Evolutionary conservation across 192 early-diverging fungal genomes (phyloP), one percentile per base, ranked within the genome.

Genomic region (Gigaspora rosea): DNA sequence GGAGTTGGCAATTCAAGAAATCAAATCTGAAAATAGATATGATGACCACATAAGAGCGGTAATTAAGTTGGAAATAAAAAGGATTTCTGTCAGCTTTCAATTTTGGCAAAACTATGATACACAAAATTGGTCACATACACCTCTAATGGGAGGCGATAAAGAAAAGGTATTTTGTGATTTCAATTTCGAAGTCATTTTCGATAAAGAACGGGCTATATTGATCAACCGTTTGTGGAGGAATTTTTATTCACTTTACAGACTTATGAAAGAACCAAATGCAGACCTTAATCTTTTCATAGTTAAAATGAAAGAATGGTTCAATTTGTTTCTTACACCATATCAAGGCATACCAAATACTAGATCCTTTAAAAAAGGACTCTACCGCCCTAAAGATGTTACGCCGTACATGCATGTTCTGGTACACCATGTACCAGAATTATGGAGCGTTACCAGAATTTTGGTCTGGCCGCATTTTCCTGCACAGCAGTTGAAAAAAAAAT

Each of bases 311-410:
- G 20, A 59, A 59, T 59, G 58, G 58, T 27, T 59, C 10, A 27
- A 59, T 6, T 59, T 59, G 20, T 59, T 59, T 8, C 58, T 59
- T 7, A 59, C 58, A 59, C 22, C 58, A 0, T 27, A 59, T 59
- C 22, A 59, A 6, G 58, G 22, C 27, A 15, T 15, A 59, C 58
- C 58, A 20, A 59, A 59, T 22, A 59, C 22, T 9, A 59, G n/a
- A 27, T 22, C 58, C 27, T 59, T 59, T 59, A 59, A 59, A 59
- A 59, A 59, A 59, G 22, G 58, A 20, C 58, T 59, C 27, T 59
- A 59, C 27, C 22, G 6, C 27, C 58, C 58, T 15, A 59, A 59
- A 10, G 22, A 59, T 22, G 27, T 59, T 7, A 59, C 58, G 7
- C 10, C 22, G 9, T 59, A 59, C 6, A 59, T 59, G n/a, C 58